Percentiles rank a stretch among this genome's conserved stretches.
These are phyloP conservation scores for Corynespora cassiicola DNA, from an alignment of 2,329 filamentous ascomycete genomes.

Conservation along the genomic window DNA sequence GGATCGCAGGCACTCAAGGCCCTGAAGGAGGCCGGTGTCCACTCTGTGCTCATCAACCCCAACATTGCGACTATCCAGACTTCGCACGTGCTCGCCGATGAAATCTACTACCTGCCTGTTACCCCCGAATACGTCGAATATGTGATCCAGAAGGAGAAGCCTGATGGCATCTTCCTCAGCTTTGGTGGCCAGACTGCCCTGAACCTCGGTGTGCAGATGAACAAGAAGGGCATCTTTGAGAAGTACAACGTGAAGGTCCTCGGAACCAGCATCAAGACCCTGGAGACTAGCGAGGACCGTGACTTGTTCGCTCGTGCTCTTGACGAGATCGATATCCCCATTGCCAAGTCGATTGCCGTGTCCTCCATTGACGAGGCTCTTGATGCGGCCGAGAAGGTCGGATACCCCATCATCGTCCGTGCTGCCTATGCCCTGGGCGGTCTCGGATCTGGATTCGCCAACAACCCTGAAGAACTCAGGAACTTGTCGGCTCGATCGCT, in stretches of 20 bases:
- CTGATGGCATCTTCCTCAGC: constrained; percentile 95
- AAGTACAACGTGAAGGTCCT: constrained; percentile 95
- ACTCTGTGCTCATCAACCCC: constrained; percentile 93
- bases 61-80: constrained; percentile 99
- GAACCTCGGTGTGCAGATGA: constrained; percentile 96
- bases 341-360: constrained; percentile 94
- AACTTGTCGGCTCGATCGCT: constrained; percentile 93
- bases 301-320: constrained; percentile 95
- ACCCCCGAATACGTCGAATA: constrained; percentile 97
- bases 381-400: constrained; percentile 82
- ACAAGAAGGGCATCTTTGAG: constrained; percentile 93
- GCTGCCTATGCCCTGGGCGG: constrained; percentile 96
- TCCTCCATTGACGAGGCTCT: constrained; percentile 90
- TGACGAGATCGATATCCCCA: constrained; percentile 96
- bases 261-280: constrained; percentile 90
- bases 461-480: constrained; percentile 90
- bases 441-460: constrained; percentile 94
- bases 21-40: constrained; percentile 90
- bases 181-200: constrained; percentile 98
- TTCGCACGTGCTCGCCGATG: constrained; percentile 92
- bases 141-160: constrained; percentile 94
- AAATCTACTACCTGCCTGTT: constrained; percentile 97
- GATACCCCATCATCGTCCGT: constrained; percentile 97
- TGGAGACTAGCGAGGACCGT: constrained; percentile 94
- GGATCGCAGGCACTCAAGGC: constrained; percentile 96